Percentiles rank a stretch among this genome's conserved stretches.
These are phyloP conservation scores for Gaultheria prostrata DNA, from an alignment of 148 eudicot genomes.

Conservation along the genomic window DNA sequence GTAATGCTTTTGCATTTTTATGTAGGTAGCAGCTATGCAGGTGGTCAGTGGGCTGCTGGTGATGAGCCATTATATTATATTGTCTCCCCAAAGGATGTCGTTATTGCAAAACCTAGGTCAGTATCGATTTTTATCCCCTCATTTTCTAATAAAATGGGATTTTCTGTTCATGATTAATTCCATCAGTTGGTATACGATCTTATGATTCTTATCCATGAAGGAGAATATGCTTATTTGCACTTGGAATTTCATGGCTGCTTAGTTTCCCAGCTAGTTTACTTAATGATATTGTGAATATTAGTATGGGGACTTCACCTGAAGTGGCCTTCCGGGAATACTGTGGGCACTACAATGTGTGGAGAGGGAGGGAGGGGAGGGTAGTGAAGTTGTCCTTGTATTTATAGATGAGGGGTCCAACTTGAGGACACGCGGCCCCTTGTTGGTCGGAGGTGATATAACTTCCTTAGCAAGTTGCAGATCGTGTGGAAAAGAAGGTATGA, in stretches of 20 bases:
- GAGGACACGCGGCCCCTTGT: no score
- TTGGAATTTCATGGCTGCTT: not conserved
- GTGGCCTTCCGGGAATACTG: not conserved
- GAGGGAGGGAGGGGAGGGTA: no score
- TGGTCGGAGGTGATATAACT: not conserved
- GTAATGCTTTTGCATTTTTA: slow-evolving; percentile 19
- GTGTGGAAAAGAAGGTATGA: not conserved
- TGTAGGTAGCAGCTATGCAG: slow-evolving; percentile 84
- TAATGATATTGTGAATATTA: not conserved
- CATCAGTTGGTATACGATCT: not conserved
- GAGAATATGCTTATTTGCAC: not conserved
- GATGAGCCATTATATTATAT: slow-evolving; percentile 94
- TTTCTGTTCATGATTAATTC: not conserved
- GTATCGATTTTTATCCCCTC: slow-evolving; percentile 13
- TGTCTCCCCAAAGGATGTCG: slow-evolving; percentile 96
- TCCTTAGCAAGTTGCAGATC: not conserved
- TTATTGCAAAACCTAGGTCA: slow-evolving; percentile 96
- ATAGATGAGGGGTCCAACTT: no score
- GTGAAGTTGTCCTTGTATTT: no score
- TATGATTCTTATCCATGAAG: not conserved
- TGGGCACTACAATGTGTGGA: not conserved
- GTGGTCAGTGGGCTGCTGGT: slow-evolving; percentile 95
- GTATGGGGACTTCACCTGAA: not conserved
- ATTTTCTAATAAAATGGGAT: not conserved
- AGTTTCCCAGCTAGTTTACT: not conserved